Conservation (phyloP, 345 rosid genomes). For the Brassica rapa region DNA sequence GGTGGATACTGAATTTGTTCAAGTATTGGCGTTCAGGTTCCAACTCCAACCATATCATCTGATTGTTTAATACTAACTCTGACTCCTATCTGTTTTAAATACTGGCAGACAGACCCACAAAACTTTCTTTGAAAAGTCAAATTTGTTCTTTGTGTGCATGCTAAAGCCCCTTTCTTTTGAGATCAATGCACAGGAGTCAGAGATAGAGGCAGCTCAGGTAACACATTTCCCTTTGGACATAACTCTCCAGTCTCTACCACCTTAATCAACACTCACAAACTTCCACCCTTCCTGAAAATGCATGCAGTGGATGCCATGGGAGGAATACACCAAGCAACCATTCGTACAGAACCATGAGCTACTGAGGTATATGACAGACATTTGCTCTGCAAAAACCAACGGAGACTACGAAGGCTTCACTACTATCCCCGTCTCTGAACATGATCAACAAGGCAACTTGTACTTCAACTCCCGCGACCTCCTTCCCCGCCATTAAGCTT, state of each 20-base stretch:
- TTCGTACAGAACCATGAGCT: constrained; percentile 40
- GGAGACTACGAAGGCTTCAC: constrained; percentile 41
- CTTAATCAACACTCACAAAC: not conserved
- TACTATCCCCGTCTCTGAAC: constrained; percentile 31
- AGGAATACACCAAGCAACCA: constrained; percentile 46
- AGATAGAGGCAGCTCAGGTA: constrained; percentile 82
- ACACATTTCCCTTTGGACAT: not conserved
- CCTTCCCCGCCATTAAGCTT: constrained; percentile 26
- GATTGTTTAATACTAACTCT: constrained; percentile 2
- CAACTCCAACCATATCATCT: constrained; percentile 6
- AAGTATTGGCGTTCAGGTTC: constrained; percentile 83
- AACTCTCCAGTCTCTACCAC: no score
- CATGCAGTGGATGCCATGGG: constrained; percentile 81
- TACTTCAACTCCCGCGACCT: constrained; percentile 41
- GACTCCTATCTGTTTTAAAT: constrained; percentile 1
- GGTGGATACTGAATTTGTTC: constrained; percentile 76
- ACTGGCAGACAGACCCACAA: constrained; percentile 73
- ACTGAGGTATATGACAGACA: constrained; percentile 35
- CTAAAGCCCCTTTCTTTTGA: constrained; percentile 69
- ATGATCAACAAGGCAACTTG: constrained; percentile 31
- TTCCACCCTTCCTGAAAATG: constrained; percentile 10
- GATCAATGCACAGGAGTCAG: constrained; percentile 66
- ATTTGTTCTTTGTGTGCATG: constrained; percentile 79
- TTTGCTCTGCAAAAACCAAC: constrained; percentile 44
- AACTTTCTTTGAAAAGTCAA: constrained; percentile 71